Base-by-base conservation (phyloP, 148 eudicot species). In the Silene conica region DNA sequence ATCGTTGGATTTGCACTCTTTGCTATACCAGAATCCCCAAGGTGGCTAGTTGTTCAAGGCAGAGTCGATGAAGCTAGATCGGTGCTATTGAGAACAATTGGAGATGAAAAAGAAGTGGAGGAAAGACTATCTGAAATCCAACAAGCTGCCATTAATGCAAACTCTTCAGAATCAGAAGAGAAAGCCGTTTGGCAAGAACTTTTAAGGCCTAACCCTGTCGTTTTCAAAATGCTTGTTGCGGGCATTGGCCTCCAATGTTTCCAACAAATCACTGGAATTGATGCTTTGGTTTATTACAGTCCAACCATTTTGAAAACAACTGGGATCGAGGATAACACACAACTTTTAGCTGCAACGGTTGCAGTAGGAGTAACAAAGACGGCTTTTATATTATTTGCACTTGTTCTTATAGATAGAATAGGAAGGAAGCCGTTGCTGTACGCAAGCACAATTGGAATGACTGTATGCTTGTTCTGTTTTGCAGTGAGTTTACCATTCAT, bases 211-310 rank as follows among this genome's bases (percentile, higher is more conserved):
- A 83, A 87, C 1, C 92, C 92, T 3, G 62, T 82, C 8, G 88
- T 93, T 55, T 64, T 71, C 11, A 79, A 88, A 25, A 89, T 93
- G 98, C 86, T 93, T 21, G 67, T 84, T 8, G 81, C 88, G 0
- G 98, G 98, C 5, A 48, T 87, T 54, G 98, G 98, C 23, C 83
- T 90, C 65, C 93, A 90, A 52, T 79, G 87, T 72, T 90, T 93
- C 81, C 98, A 93, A 75, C 96, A 93, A 74, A 83, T 93, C 23
- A 90, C 96, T 0, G 96, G 98, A 28, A 90, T 87, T 15, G 98
- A 92, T 78, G 96, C 98, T 21, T 82, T 86, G 4, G 96, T 92
- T 5, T 92, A 92, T 52, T 93, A 93, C 71, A 93, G 98, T 76
- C 98, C 98, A 8, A 81, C 86, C 9, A 90, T 93, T 67, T 80